Base-by-base conservation (phyloP, 257 asterid species). In the Cruciata laevipes region DNA sequence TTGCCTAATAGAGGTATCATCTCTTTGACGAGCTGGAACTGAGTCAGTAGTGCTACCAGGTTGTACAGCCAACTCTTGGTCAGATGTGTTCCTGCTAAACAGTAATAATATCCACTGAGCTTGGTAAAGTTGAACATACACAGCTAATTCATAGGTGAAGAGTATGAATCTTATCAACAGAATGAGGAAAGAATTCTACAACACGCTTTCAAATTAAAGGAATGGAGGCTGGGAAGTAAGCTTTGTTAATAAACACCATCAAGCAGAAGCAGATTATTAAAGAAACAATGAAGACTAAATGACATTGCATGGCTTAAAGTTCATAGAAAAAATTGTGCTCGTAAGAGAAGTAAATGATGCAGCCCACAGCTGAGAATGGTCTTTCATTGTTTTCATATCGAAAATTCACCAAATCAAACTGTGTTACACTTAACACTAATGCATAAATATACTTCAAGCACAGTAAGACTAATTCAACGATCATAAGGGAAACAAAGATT, bases 1-100 rank as follows among this genome's bases (percentile, higher is more conserved):
- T 68, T 90, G 92, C 78, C 89, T 90, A 72, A 81, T 73, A 65
- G 77, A 73, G 51, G 83, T 66, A 71, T 82, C 96, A 69, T 88
- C 95, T 64, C 66, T 76, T 35, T 63, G 71, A 63, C 74, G 81
- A 77, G 69, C 75, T 69, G 75, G 71, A 78, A 78, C 80, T 67
- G 72, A 63, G 71, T 79, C 86, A 63, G 66, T 84, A 68, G 64
- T 81, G 83, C 69, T 77, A 72, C 76, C 74, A 17, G 76, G 73
- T 67, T 74, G 87, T 44, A 85, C 72, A 69, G 87, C 77, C 73
- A 74, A 76, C 75, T 84, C 88, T 69, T 60, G 82, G 66, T 79
- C 61, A 64, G 74, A 72, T 66, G 75, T 61, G 65, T 70, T 82
- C 86, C 98, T 89, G 81, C 79, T 74, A 66, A 77, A 67, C 61